Conservation (phyloP, 345 rosid genomes). For the Ceriops tagal region DNA sequence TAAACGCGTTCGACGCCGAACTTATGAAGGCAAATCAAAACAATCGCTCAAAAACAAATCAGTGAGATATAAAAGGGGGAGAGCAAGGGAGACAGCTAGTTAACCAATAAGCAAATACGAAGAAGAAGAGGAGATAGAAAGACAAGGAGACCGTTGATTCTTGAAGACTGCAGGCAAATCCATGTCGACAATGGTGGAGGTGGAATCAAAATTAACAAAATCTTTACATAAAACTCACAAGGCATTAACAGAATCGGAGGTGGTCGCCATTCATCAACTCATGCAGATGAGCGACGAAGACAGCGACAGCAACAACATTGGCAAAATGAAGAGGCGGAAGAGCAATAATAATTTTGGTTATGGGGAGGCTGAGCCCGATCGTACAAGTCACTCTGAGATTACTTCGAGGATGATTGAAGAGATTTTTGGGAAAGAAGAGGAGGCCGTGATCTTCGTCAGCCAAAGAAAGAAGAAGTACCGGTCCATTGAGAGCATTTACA, state of each 20-base stretch:
- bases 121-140: neutral
- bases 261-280: slow-evolving; percentile 39
- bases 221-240: slow-evolving; percentile 1
- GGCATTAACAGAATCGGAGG: slow-evolving; percentile 23
- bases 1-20: slow-evolving; percentile 18
- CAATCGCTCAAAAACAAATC: neutral
- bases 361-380: slow-evolving; percentile 1
- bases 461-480: slow-evolving; percentile 32
- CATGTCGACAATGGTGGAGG: neutral
- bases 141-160: neutral
- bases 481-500: slow-evolving; percentile 33
- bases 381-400: slow-evolving; percentile 18
- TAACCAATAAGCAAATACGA: neutral
- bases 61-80: neutral
- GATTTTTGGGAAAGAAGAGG: slow-evolving; percentile 38
- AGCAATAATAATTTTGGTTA: neutral
- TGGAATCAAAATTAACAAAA: slow-evolving; percentile 9
- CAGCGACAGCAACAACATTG: slow-evolving; percentile 7
- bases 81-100: no score
- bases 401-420: slow-evolving; percentile 33
- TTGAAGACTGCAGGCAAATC: no score
- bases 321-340: neutral
- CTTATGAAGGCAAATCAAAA: neutral
- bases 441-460: neutral
- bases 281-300: slow-evolving; percentile 46